These are phyloP conservation scores for Paecilomyces niveus DNA, from an alignment of 2,329 filamentous ascomycete genomes.

Conservation along the genomic window DNA sequence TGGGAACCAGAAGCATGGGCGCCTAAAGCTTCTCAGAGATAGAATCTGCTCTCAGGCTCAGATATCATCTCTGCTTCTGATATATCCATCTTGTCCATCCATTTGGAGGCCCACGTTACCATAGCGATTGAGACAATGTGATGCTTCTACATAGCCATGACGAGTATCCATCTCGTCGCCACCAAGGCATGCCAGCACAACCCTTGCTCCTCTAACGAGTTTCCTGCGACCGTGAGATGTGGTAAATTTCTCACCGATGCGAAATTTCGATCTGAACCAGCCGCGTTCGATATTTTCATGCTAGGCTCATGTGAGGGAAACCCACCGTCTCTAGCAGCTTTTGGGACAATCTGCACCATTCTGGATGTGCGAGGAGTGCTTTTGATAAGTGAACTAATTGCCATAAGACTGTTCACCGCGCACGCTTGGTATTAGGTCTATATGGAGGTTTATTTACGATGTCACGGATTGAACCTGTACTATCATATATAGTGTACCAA, in stretches of 20 bases:
- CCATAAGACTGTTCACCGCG: background rate
- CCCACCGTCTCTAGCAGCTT: background rate
- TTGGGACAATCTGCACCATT: background rate
- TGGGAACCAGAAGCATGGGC: slow-evolving; percentile 63
- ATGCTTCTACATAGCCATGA: background rate
- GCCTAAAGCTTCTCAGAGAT: slow-evolving; percentile 39
- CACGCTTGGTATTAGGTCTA: background rate
- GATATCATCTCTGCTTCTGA: background rate
- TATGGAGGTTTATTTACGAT: background rate
- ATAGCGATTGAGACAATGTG: slow-evolving; percentile 1
- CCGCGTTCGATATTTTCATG: background rate
- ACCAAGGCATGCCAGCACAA: background rate
- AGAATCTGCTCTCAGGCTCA: slow-evolving; percentile 8
- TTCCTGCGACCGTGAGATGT: background rate
- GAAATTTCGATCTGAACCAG: background rate
- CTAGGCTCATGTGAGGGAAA: background rate
- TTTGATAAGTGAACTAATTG: background rate
- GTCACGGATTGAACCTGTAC: background rate
- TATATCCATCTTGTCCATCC: background rate
- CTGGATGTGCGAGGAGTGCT: background rate
- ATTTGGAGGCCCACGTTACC: background rate
- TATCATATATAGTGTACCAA: background rate
- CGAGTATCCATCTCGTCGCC: background rate
- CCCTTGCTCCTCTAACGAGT: background rate
- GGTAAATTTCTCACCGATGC: background rate